Evolutionary conservation across 176 grass and related monocot species (phyloP).

Genomic region (Oryza glaberrima): DNA sequence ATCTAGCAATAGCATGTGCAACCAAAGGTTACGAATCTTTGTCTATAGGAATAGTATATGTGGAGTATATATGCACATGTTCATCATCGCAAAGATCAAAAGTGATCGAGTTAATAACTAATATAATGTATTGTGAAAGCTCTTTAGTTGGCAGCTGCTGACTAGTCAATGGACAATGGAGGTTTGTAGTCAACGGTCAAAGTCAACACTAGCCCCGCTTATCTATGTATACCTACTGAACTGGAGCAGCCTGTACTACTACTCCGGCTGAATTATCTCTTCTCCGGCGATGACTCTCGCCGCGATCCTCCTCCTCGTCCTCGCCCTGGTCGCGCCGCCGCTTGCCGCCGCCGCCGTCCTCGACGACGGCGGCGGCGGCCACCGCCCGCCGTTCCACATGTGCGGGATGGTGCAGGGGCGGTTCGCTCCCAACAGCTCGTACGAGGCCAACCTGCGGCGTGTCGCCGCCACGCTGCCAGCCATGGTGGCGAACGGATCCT

Average conservation of each 20-base stretch:
- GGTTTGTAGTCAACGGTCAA: neutral
- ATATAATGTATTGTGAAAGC: neutral
- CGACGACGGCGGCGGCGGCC: neutral
- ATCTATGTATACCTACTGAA: neutral
- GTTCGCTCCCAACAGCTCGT: slow-evolving; percentile 50
- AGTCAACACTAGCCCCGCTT: neutral
- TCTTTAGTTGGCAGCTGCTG: neutral
- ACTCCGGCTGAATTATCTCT: neutral
- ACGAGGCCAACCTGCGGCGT: slow-evolving; percentile 46
- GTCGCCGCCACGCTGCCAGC: slow-evolving; percentile 42
- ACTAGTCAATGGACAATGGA: neutral
- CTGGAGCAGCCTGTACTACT: neutral
- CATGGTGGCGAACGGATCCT: slow-evolving; percentile 1
- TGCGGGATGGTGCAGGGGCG: slow-evolving; percentile 16
- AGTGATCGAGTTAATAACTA: neutral
- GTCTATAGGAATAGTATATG: too few relatives aligned
- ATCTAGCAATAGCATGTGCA: too few relatives aligned
- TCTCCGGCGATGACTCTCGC: neutral
- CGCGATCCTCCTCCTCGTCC: neutral
- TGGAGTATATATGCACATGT: too few relatives aligned
- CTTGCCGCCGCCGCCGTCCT: too few relatives aligned
- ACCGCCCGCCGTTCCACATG: neutral
- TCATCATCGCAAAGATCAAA: too few relatives aligned
- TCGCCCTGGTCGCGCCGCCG: neutral
- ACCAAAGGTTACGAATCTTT: too few relatives aligned